Base-by-base conservation (phyloP, 331 rosid species). In the Phaseolus coccineus region DNA sequence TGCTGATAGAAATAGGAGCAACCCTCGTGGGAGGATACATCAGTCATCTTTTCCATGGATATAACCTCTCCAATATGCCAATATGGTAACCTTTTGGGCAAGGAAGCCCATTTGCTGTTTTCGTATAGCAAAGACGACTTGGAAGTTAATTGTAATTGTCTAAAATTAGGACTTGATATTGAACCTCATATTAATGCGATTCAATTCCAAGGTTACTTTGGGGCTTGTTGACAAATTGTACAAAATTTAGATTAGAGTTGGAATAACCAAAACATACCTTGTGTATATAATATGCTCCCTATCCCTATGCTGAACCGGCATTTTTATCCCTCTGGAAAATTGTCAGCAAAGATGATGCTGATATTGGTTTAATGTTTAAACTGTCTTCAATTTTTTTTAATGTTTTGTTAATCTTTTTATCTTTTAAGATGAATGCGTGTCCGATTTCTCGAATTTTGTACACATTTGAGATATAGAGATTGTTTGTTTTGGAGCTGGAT, bases 21-120 rank as follows among this genome's bases (percentile, higher is more conserved):
- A 82, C 78, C 80, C 84, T 35, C 84, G 35, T 86, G 85, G 86
- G 73, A 85, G 87, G 84, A 69, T 80, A 42, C 88, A 69, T 50
- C 58, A 66, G 37, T 79, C 84, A 81, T 84, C 89, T 57, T 75
- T 82, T 72, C 84, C 87, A 63, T 71, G 80, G 35, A 81, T 74
- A 80, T 73, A 76, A 71, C 70, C 51, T 48, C 79, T 73, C 40
- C 64, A 42, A 19, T 22, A 22, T 19, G 51, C 2, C 0, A 40
- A 81, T 33, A 40, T 24, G 28, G 37, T 68, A 64, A 35, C 68
- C 6, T 61, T 59, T 42, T 42, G 47, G n/a, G 69, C 67, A 63
- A 59, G 83, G 79, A 80, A 72, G 76, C 68, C 31, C 59, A 56
- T 58, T 63, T 63, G 14, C 44, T 15, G 69, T 31, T 62, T 62